Conservation (phyloP, 2,329 filamentous ascomycete genomes). For the Calonectria henricotiae region DNA sequence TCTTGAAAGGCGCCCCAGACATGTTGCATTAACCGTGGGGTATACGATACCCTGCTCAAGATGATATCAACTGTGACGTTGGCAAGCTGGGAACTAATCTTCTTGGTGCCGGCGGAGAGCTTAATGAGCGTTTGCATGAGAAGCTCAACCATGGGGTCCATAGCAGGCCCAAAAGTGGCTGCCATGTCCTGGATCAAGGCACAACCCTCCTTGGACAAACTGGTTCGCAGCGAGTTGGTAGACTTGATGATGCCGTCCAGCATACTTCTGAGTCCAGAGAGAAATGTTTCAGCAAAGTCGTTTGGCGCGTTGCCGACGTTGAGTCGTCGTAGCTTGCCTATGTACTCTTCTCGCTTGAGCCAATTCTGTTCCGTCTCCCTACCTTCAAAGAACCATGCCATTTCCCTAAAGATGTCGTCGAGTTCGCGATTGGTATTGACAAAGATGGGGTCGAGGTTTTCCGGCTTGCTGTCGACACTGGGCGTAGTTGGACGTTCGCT, state of each 20-base stretch:
- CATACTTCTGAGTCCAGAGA: conserved; percentile 80
- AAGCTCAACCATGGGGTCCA: conserved; percentile 92
- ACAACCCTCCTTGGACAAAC: conserved; percentile 90
- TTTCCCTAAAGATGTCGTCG: conserved; percentile 88
- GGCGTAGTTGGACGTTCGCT: conserved; percentile 74
- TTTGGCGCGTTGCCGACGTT: conserved; percentile 87
- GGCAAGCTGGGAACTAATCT: conserved; percentile 89
- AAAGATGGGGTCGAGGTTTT: conserved; percentile 84
- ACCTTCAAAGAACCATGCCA: conserved; percentile 88
- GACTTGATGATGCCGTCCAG: conserved; percentile 93
- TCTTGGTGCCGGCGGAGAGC: conserved; percentile 90
- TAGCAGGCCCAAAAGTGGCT: conserved; percentile 79
- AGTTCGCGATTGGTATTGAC: conserved; percentile 89
- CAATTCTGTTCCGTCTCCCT: conserved; percentile 94
- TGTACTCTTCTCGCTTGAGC: conserved; percentile 87
- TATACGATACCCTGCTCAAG: conserved; percentile 86
- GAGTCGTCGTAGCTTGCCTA: conserved; percentile 82
- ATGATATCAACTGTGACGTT: conserved; percentile 87
- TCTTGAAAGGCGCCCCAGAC: conserved; percentile 87
- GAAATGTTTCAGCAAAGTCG: conserved; percentile 82
- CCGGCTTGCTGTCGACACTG: conserved; percentile 75
- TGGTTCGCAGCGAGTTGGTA: conserved; percentile 87
- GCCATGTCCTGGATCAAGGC: conserved; percentile 89
- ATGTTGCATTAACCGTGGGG: conserved; percentile 86
- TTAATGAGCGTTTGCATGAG: conserved; percentile 92